Percentiles rank a stretch among this genome's conserved stretches.
These are phyloP conservation scores for Bipolaris cookei DNA, from an alignment of 2,329 filamentous ascomycete species.

Conservation along the genomic window DNA sequence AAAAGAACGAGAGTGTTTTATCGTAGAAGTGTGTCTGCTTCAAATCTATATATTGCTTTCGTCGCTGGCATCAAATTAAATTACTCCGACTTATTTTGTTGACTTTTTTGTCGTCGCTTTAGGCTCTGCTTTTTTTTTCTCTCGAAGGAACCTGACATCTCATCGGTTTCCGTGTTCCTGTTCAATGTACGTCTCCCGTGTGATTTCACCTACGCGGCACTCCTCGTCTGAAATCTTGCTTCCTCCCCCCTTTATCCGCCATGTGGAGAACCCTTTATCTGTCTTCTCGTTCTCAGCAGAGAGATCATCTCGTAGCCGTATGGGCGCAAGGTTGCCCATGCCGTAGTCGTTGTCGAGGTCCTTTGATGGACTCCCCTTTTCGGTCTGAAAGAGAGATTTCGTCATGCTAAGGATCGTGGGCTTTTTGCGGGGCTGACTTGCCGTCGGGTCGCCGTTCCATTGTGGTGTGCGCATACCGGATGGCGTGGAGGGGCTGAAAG, in stretches of 20 bases:
- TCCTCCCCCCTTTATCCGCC: slow-evolving; percentile 37
- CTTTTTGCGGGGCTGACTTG: slow-evolving; percentile 23
- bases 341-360: slow-evolving; percentile 31
- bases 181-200: slow-evolving; percentile 35
- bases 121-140: not conserved
- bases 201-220: slow-evolving; percentile 29
- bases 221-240: slow-evolving; percentile 40
- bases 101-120: not conserved
- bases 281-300: slow-evolving; percentile 25
- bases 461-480: slow-evolving; percentile 28
- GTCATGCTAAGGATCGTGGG: slow-evolving; percentile 31
- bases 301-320: slow-evolving; percentile 39
- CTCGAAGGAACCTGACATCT: not conserved
- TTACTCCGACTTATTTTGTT: not conserved
- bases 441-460: slow-evolving; percentile 20
- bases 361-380: slow-evolving; percentile 23
- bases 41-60: not conserved
- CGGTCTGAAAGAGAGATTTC: slow-evolving; percentile 32
- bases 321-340: slow-evolving; percentile 31
- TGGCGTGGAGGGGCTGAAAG: slow-evolving; percentile 16
- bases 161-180: slow-evolving; percentile 25
- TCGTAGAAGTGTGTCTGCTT: not conserved
- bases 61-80: not conserved
- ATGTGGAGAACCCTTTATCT: slow-evolving; percentile 36
- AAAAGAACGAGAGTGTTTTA: not conserved